phyloP scores from a whole-genome alignment of 2,329 filamentous ascomycete genomes.

The Eurotiales sp. region DNA sequence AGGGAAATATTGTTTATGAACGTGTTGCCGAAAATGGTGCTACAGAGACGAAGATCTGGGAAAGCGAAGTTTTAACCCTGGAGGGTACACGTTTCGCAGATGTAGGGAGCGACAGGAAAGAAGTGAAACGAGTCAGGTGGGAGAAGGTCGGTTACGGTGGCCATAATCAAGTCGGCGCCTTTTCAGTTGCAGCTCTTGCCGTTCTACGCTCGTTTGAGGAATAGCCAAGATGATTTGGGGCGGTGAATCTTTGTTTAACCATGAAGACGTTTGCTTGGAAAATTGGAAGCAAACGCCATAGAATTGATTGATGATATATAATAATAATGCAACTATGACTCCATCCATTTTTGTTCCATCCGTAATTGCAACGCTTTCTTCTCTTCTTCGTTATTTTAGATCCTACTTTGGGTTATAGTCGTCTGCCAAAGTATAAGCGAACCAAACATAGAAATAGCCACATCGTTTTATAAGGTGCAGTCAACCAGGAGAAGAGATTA shows the following conservation, averaged over 20 bases:
- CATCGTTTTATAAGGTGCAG: neutral
- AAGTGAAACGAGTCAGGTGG: constrained; percentile 41
- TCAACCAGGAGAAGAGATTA: constrained; percentile 8
- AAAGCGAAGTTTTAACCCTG: constrained; percentile 19
- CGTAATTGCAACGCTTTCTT: neutral
- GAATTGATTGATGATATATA: constrained; percentile 1
- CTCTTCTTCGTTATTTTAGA: neutral
- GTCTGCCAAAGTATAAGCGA: neutral
- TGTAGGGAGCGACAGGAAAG: neutral
- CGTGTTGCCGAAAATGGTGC: constrained; percentile 27
- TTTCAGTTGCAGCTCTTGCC: constrained; percentile 34
- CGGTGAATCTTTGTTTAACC: no score
- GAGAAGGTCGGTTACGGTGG: constrained; percentile 43
- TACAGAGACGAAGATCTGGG: constrained; percentile 37
- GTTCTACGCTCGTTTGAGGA: constrained; percentile 37
- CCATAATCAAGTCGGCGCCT: constrained; percentile 41
- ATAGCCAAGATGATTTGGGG: constrained; percentile 13
- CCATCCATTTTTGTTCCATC: neutral
- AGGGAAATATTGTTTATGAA: constrained; percentile 27
- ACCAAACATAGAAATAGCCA: no score
- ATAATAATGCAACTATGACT: neutral
- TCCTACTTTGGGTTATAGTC: no score
- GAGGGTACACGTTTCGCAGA: constrained; percentile 4
- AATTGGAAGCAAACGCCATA: neutral
- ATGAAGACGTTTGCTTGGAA: no score